Percentiles rank a stretch among this genome's conserved stretches.
These are phyloP conservation scores for Sporothrix pallida DNA, from an alignment of 2,329 filamentous ascomycete genomes.

Conservation along the genomic window DNA sequence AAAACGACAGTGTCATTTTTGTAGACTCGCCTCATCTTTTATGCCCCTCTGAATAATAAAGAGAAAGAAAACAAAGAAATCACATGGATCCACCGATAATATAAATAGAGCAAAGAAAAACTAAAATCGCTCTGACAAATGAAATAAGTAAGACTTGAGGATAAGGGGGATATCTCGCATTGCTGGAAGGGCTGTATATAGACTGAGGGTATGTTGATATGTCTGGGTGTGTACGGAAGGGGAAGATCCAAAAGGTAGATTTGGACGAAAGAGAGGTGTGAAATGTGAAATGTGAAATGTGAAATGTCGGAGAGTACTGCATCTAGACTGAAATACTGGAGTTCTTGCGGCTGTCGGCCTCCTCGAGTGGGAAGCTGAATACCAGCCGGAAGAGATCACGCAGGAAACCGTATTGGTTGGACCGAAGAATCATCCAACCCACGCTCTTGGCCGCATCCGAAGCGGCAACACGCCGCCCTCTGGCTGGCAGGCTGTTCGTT, in stretches of 20 bases:
- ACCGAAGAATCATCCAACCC: conserved; percentile 71
- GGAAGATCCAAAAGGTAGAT: not conserved
- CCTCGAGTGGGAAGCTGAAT: conserved; percentile 82
- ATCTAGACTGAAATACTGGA: conserved; percentile 63
- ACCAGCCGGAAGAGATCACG: conserved; percentile 82
- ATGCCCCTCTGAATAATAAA: not conserved
- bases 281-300: not conserved
- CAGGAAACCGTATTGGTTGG: conserved; percentile 77
- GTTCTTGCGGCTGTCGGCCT: conserved; percentile 70
- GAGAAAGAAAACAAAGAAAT: not conserved
- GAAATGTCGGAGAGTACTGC: not conserved
- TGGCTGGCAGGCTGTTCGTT: conserved; percentile 59
- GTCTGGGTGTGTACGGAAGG: not conserved
- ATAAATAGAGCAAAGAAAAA: not conserved
- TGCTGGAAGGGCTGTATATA: conserved; percentile 15
- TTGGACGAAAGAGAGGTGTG: not conserved
- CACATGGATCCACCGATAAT: not conserved
- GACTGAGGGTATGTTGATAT: too few species aligned
- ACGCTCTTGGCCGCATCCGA: conserved; percentile 83
- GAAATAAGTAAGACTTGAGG: not conserved
- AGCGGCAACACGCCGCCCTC: conserved; percentile 66
- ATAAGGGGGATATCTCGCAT: conserved; percentile 31
- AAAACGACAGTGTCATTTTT: not conserved
- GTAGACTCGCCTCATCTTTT: not conserved
- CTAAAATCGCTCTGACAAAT: not conserved